Base-by-base conservation (phyloP, 805 yeast genomes). In the Monosporozyma servazzii region DNA sequence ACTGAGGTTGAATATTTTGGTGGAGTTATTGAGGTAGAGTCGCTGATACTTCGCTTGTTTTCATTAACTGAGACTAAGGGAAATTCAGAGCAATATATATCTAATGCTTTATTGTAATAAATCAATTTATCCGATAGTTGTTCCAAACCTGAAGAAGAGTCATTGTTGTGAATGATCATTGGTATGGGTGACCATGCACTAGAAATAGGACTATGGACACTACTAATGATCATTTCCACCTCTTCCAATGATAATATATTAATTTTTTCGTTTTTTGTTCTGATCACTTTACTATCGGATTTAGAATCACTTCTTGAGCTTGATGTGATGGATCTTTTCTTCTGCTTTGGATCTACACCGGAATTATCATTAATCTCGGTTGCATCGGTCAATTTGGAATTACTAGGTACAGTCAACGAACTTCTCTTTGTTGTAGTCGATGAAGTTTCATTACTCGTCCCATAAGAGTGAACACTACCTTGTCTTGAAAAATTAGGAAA, bases 111-210 rank as follows among this genome's bases (percentile, higher is more conserved):
- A 58, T 82, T 80, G 65, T 79, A 81, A 65, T 75, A 86, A 7
- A 83, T 67, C 15, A 81, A 64, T 48, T 76, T 76, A 20, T 81
- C 84, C 48, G 45, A 44, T 27, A 39, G 17, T 20, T 41, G n/a
- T 3, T 39, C 20, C 3, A 18, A 23, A 23, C 15, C 42, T 11
- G 48, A 31, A n/a, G n/a, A n/a, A n/a, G n/a, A n/a, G 8, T 21
- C 44, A 73, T 75, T 11, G 73, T 71, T 17, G 11, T 18, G 42
- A 8, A 83, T 20, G n/a, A 43, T 31, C n/a, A 52, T 76, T n/a
- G 77, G 67, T 47, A 77, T 74, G 0, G 88, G 85, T 0, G 81
- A 64, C 90, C 91, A 85, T 15, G 77, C 64, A 0, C 80, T 78
- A 3, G 67, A 65, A 11, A 61, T 59, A 2, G 68, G 58, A 2